Evolutionary conservation across 225 moss, liverwort and hornwort genomes (phyloP).

Genomic region (Sphagnum tenellum): DNA sequence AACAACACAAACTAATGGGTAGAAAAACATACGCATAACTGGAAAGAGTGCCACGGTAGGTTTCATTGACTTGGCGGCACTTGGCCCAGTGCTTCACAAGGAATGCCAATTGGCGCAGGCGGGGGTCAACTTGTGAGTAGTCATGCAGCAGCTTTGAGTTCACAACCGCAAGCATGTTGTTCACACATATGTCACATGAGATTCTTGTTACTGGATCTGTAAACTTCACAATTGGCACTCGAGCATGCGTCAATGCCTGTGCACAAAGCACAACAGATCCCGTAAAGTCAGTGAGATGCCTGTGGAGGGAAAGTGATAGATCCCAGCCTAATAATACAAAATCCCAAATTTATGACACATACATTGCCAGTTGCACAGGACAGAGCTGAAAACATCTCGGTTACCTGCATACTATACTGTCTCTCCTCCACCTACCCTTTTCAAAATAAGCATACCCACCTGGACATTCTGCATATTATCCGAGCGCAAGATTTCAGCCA

Average conservation of each 20-base stretch:
- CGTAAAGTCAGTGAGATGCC: too few relatives aligned
- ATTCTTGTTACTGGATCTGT: conserved; percentile 76
- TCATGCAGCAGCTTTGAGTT: conserved; percentile 99
- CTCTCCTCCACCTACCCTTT: too few relatives aligned
- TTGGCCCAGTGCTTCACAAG: conserved; percentile 99
- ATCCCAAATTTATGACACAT: too few relatives aligned
- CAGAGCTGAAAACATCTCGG: too few relatives aligned
- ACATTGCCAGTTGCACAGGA: too few relatives aligned
- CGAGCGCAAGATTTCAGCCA: conserved; percentile 84
- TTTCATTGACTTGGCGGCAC: conserved; percentile 98
- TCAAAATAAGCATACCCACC: conserved; percentile 27
- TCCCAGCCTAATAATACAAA: too few relatives aligned
- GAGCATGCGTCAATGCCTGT: conserved; percentile 95
- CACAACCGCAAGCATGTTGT: conserved; percentile 96
- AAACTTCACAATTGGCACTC: conserved; percentile 98
- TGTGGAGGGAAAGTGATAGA: too few relatives aligned
- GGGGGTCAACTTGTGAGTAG: conserved; percentile 87
- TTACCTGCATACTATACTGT: too few relatives aligned
- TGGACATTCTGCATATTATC: conserved; percentile 90
- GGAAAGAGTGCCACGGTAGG: conserved; percentile 93
- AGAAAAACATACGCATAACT: conserved; percentile 83
- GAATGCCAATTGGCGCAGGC: conserved; percentile 91
- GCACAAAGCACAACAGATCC: not conserved
- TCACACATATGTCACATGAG: conserved; percentile 97
- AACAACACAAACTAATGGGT: not conserved